These are phyloP conservation scores for Boletus reticuloceps DNA, from an alignment of 768 basidiomycete genomes.

Conservation along the genomic window DNA sequence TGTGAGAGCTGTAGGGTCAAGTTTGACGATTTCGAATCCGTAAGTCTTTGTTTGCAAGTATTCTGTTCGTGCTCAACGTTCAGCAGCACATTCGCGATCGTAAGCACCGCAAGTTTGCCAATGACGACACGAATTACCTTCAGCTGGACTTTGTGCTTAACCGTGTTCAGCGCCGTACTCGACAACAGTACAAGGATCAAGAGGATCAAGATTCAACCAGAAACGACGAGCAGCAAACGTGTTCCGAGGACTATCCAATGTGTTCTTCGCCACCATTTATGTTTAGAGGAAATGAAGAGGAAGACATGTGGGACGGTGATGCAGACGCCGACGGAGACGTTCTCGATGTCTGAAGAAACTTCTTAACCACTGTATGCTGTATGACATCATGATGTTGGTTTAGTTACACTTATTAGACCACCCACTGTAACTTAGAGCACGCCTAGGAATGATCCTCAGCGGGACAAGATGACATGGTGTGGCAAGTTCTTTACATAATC, in stretches of 20 bases:
- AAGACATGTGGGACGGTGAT: slow-evolving; percentile 21
- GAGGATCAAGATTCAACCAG: slow-evolving; percentile 7
- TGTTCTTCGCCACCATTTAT: slow-evolving; percentile 16
- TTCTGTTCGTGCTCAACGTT: slow-evolving; percentile 1
- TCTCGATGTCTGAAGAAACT: slow-evolving; percentile 17
- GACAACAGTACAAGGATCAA: slow-evolving; percentile 27
- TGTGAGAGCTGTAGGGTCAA: slow-evolving; percentile 94
- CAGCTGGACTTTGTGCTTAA: slow-evolving; percentile 74
- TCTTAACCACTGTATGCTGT: slow-evolving; percentile 9
- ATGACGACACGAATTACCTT: slow-evolving; percentile 70
- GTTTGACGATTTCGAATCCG: slow-evolving; percentile 83
- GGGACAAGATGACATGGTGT: background rate
- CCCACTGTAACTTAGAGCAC: slow-evolving; percentile 24
- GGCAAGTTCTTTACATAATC: too few relatives aligned
- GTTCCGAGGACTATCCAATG: slow-evolving; percentile 24
- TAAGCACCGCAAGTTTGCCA: slow-evolving; percentile 82
- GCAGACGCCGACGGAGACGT: slow-evolving; percentile 20
- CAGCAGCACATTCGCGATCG: slow-evolving; percentile 67
- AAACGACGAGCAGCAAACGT: slow-evolving; percentile 4
- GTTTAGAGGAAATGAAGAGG: slow-evolving; percentile 11
- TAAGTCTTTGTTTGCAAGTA: slow-evolving; percentile 32
- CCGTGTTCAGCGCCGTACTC: slow-evolving; percentile 52
- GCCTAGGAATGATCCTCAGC: background rate
- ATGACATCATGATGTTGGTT: slow-evolving; percentile 16
- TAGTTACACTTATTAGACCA: slow-evolving; percentile 12